A percentile compares a stretch with the other conserved stretches of the same genome.
These are phyloP conservation scores for Suhomyces kunorum DNA, from an alignment of 1,139 yeast species.

Conservation along the genomic window DNA sequence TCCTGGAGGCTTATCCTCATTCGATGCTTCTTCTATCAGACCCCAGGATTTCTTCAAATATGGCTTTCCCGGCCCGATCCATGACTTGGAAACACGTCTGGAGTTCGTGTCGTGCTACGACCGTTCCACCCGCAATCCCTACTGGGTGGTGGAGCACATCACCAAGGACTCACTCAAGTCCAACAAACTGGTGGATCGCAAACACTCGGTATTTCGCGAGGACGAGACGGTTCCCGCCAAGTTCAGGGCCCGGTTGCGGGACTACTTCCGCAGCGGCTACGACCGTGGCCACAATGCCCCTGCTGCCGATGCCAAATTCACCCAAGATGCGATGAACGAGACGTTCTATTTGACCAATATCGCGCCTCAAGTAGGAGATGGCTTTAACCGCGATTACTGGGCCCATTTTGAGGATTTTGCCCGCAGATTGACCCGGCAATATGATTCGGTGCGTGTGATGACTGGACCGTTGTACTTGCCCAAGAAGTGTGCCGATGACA, in stretches of 20 bases:
- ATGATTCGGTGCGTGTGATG: slow-evolving; percentile 75
- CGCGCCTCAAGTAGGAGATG: slow-evolving; percentile 97
- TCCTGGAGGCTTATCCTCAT: slow-evolving; percentile 17
- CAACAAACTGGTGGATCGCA: slow-evolving; percentile 63
- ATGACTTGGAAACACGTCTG: slow-evolving; percentile 69
- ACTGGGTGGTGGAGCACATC: slow-evolving; percentile 87
- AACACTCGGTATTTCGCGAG: slow-evolving; percentile 79
- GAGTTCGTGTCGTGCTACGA: slow-evolving; percentile 88
- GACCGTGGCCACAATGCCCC: slow-evolving; percentile 98
- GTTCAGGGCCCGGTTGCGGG: slow-evolving; percentile 75
- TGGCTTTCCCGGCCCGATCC: slow-evolving; percentile 94
- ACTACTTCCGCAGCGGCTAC: slow-evolving; percentile 92
- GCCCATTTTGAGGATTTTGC: slow-evolving; percentile 92
- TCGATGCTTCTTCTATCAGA: slow-evolving; percentile 43
- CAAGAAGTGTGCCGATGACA: slow-evolving; percentile 69
- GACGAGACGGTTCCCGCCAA: slow-evolving; percentile 79
- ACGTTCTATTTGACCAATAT: slow-evolving; percentile 87
- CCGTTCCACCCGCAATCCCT: slow-evolving; percentile 82
- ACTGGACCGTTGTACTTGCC: slow-evolving; percentile 96
- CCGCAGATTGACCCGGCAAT: slow-evolving; percentile 68
- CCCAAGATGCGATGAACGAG: slow-evolving; percentile 91
- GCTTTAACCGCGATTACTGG: slow-evolving; percentile 96
- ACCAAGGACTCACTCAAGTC: slow-evolving; percentile 67
- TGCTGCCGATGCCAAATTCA: slow-evolving; percentile 93
- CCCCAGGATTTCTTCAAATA: slow-evolving; percentile 82